Base-by-base conservation (phyloP, 2,329 filamentous ascomycete species). In the Epichloe gansuensis region DNA sequence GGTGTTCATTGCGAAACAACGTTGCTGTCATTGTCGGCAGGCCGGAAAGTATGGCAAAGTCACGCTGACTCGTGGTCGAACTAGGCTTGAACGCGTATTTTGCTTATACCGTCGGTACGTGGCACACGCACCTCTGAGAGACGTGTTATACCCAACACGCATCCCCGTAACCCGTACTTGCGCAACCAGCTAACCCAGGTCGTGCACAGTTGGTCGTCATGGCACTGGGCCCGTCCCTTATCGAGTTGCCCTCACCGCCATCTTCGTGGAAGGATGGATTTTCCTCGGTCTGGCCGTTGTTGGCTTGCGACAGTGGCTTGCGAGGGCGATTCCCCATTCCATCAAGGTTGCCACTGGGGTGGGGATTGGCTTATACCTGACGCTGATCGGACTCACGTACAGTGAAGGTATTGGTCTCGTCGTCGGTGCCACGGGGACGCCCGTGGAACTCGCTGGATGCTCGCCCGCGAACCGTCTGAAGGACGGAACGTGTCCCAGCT, bases 281-380 rank as follows among this genome's bases (percentile, higher is more conserved):
- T 95, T 95, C 69, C 80, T 94, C 49, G 86, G 73, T 2, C 76
- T 95, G 42, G 89, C 89, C 1, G 65, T 94, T 38, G 75, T 91
- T 50, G 89, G 89, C 39, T 77, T 95, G 71, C 84, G 89, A 13
- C 89, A 94, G 66, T 94, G 88, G 88, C 80, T 95, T 28, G 89
- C 89, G 17, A 82, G 88, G 58, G 83, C 86, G 44, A 89, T 94
- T 57, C 89, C 89, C 1, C 78, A 81, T 42, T 89, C 85, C 52
- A 91, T 95, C 71, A 95, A 94, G 69, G 81, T 93, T 52, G 88
- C 88, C 13, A 91, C 86, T 15, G 86, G 87, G 57, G 87, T 88
- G 50, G 89, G 89, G 55, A 94, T 94, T 58, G 89, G 89, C 23
- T 74, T 95, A 1, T 94, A 91, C 66, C 75, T 91, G 47, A 85